phyloP scores from a whole-genome alignment of 768 basidiomycete genomes.

The Boletus barrowsii region DNA sequence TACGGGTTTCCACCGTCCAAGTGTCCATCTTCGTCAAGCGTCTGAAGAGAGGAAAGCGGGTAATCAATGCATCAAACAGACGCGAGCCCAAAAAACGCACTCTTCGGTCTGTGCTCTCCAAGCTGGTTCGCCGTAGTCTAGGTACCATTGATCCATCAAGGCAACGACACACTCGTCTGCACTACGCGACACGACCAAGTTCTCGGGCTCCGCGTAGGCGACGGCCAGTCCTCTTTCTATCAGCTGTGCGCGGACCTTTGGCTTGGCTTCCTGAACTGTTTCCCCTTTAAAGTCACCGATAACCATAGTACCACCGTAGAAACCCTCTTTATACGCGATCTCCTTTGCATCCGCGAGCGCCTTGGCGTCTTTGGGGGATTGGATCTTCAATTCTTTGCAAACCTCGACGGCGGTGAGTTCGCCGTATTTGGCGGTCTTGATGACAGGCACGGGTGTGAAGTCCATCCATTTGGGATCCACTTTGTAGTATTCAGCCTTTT shows the following conservation, averaged over 20 bases:
- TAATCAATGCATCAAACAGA: not conserved
- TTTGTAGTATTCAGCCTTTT: conserved; percentile 96
- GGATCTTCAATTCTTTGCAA: conserved; percentile 87
- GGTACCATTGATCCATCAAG: conserved; percentile 98
- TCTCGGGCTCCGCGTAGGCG: conserved; percentile 94
- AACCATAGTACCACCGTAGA: conserved; percentile 90
- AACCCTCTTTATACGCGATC: conserved; percentile 97
- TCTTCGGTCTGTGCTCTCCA: conserved; percentile 87
- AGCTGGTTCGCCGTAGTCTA: conserved; percentile 90
- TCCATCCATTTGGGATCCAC: conserved; percentile 87
- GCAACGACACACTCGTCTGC: conserved; percentile 98
- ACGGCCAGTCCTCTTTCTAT: conserved; percentile 77
- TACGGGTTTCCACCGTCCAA: conserved; percentile 86
- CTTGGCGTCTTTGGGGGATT: conserved; percentile 91
- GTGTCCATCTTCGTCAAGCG: conserved; percentile 84
- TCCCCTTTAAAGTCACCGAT: conserved; percentile 89
- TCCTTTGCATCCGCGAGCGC: conserved; percentile 96
- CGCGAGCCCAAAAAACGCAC: conserved; percentile 35
- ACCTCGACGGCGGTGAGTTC: conserved; percentile 83
- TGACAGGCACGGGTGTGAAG: conserved; percentile 82
- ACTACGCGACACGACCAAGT: conserved; percentile 82
- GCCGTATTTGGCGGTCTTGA: conserved; percentile 89
- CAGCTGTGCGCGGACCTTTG: conserved; percentile 80
- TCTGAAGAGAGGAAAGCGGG: conserved; percentile 37
- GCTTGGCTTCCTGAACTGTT: conserved; percentile 88